A percentile compares a stretch with the other conserved stretches of the same genome.
phyloP scores from a whole-genome alignment of 495 filamentous ascomycete species.

The Hypoxylon intermedium region DNA sequence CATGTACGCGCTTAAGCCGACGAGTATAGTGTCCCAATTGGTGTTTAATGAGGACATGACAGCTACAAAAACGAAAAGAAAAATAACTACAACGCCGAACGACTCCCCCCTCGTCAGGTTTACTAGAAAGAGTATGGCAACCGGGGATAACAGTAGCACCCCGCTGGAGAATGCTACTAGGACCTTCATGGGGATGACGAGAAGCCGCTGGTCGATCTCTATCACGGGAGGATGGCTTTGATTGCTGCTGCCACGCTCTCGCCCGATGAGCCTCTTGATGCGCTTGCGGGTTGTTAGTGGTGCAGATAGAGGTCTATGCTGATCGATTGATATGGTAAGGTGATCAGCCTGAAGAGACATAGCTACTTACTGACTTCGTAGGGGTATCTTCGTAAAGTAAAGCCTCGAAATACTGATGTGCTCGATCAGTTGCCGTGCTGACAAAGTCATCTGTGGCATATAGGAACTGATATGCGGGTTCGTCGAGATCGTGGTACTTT shows the following conservation, averaged over 20 bases:
- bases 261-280: constrained; percentile 9
- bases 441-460: constrained; percentile 10
- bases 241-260: not conserved
- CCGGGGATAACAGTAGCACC: constrained; percentile 6
- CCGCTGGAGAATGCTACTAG: constrained; percentile 4
- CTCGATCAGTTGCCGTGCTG: constrained; percentile 1
- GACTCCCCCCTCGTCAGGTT: constrained; percentile 1
- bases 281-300: constrained; percentile 1
- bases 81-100: constrained; percentile 13
- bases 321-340: no score
- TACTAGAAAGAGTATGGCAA: constrained; percentile 20
- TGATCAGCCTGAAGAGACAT: no score
- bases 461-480: constrained; percentile 3
- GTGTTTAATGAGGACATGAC: constrained; percentile 1
- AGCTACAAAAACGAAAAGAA: constrained; percentile 7
- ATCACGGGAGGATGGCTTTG: not conserved
- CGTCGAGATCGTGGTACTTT: not conserved
- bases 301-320: no score
- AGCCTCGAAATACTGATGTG: constrained; percentile 12
- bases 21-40: constrained; percentile 14
- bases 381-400: constrained; percentile 3
- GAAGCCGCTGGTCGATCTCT: not conserved
- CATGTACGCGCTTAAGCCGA: constrained; percentile 20
- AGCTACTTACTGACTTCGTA: constrained; percentile 1
- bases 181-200: not conserved